Conservation (phyloP, 2,329 filamentous ascomycete species). For the Cladophialophora exuberans region DNA sequence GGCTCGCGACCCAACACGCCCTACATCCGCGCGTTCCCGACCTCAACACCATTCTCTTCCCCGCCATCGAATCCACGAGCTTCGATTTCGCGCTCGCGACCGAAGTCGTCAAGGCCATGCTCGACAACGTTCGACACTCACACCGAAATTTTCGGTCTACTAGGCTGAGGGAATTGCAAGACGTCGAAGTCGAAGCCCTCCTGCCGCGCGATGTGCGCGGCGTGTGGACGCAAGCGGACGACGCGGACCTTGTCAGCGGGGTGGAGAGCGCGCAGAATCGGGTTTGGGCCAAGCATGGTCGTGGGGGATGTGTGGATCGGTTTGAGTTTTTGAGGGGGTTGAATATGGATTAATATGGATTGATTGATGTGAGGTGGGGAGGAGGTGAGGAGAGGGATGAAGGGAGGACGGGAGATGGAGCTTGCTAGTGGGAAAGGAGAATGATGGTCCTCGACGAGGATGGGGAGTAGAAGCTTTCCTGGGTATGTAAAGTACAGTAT, state of each 20-base stretch:
- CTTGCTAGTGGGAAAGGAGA: too few relatives aligned
- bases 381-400: too few relatives aligned
- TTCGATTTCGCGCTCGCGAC: slow-evolving; percentile 21
- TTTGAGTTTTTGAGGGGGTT: slow-evolving; percentile 7
- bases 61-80: slow-evolving; percentile 21
- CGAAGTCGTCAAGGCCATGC: slow-evolving; percentile 16
- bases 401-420: too few relatives aligned
- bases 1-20: slow-evolving; percentile 13
- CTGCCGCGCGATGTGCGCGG: slow-evolving; percentile 47
- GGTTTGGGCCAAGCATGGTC: slow-evolving; percentile 50
- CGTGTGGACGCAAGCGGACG: slow-evolving; percentile 53
- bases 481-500: too few relatives aligned
- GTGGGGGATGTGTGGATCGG: slow-evolving; percentile 28
- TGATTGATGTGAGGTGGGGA: too few relatives aligned
- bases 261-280: slow-evolving; percentile 41
- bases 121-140: background rate
- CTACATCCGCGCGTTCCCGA: slow-evolving; percentile 2
- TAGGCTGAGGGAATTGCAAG: slow-evolving; percentile 15
- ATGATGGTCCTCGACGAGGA: too few relatives aligned
- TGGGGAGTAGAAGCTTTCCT: too few relatives aligned
- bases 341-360: background rate
- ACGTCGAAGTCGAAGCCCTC: slow-evolving; percentile 38
- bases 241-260: slow-evolving; percentile 40
- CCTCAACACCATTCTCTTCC: slow-evolving; percentile 16
- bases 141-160: background rate